A percentile compares a stretch with the other conserved stretches of the same genome.
phyloP scores from a whole-genome alignment of 805 yeast species.

The Candida verbasci region DNA sequence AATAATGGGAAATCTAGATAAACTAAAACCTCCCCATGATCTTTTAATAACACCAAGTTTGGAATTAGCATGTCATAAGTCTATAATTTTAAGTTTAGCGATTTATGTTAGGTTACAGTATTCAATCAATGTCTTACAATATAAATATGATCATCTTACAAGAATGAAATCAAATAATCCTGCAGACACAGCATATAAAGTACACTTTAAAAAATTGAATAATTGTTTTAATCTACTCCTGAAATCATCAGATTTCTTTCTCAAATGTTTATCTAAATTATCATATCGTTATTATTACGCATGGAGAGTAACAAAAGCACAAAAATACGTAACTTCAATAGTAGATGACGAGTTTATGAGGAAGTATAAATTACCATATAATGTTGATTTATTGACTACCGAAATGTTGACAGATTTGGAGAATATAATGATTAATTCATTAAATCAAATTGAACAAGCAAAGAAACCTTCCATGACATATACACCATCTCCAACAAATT shows the following conservation, averaged over 20 bases:
- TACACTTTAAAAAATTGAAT: constrained; percentile 8
- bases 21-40: constrained; percentile 41
- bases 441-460: constrained; percentile 11
- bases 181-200: constrained; percentile 7
- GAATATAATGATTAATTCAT: constrained; percentile 18
- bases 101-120: constrained; percentile 19
- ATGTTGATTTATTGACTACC: constrained; percentile 8
- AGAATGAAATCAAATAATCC: constrained; percentile 3
- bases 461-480: background rate
- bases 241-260: constrained; percentile 10
- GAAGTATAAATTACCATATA: constrained; percentile 7
- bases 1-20: constrained; percentile 23
- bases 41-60: constrained; percentile 38
- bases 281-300: constrained; percentile 62
- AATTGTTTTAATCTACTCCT: constrained; percentile 8
- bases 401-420: constrained; percentile 19
- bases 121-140: constrained; percentile 9
- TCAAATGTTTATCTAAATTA: constrained; percentile 31
- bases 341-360: constrained; percentile 24
- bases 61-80: constrained; percentile 24
- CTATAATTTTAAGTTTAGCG: constrained; percentile 21
- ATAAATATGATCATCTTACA: constrained; percentile 5
- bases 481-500: background rate
- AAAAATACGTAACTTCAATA: constrained; percentile 35
- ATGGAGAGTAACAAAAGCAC: constrained; percentile 63